A percentile compares a stretch with the other conserved stretches of the same genome.
These are phyloP conservation scores for Russula compacta DNA, from an alignment of 768 basidiomycete species.

Conservation along the genomic window DNA sequence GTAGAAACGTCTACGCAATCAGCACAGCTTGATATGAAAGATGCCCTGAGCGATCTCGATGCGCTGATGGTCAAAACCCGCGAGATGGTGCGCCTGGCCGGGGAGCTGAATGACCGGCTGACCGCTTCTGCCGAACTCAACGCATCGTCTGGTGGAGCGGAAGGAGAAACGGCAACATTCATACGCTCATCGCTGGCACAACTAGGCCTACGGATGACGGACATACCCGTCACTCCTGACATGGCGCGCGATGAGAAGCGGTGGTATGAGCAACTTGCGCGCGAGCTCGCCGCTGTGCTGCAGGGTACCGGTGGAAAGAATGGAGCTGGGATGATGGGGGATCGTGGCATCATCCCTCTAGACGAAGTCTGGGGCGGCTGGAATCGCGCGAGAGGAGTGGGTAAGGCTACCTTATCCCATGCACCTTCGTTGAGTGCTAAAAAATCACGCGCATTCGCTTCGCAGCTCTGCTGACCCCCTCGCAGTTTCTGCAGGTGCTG, in stretches of 20 bases:
- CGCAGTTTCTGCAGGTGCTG: slow-evolving; percentile 70
- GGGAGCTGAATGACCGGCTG: slow-evolving; percentile 77
- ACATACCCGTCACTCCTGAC: slow-evolving; percentile 78
- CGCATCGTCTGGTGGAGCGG: slow-evolving; percentile 28
- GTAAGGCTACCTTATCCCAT: slow-evolving; percentile 34
- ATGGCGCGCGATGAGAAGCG: slow-evolving; percentile 75
- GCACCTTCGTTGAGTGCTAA: neutral
- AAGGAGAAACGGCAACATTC: slow-evolving; percentile 79
- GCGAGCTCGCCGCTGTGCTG: slow-evolving; percentile 71
- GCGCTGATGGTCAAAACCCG: slow-evolving; percentile 84
- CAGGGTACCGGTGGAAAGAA: slow-evolving; percentile 36
- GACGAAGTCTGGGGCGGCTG: slow-evolving; percentile 95
- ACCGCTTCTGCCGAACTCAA: slow-evolving; percentile 30
- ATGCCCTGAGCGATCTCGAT: slow-evolving; percentile 81
- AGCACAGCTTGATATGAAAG: slow-evolving; percentile 55
- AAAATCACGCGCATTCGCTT: neutral
- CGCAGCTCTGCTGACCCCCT: slow-evolving; percentile 81
- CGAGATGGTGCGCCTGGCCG: slow-evolving; percentile 87
- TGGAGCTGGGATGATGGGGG: slow-evolving; percentile 59
- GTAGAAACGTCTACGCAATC: slow-evolving; percentile 62
- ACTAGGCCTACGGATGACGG: slow-evolving; percentile 70
- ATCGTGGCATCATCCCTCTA: slow-evolving; percentile 71
- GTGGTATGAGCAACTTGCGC: slow-evolving; percentile 75
- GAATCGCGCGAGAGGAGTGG: slow-evolving; percentile 89
- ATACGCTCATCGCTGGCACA: slow-evolving; percentile 86